Evolutionary conservation across 1,284 basidiomycete species (phyloP).

Genomic region (Phlebopus sp.): DNA sequence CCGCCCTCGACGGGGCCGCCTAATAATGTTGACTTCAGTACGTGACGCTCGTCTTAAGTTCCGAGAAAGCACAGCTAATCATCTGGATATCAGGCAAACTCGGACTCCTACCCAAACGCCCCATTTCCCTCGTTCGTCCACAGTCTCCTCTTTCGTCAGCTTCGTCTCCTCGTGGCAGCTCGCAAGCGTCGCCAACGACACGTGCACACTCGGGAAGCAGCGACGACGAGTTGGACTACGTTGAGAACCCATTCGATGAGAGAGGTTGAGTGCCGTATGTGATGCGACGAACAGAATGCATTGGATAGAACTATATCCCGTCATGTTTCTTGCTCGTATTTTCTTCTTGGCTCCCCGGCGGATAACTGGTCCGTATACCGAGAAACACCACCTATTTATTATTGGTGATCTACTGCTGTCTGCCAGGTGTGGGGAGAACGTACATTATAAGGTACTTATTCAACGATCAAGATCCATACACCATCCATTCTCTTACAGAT

Average conservation of each 20-base stretch:
- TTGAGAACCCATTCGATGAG: conserved; percentile 16
- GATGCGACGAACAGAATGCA: neutral
- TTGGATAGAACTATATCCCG: neutral
- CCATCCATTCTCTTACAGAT: too few species aligned
- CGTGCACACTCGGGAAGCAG: neutral
- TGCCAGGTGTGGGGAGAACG: too few species aligned
- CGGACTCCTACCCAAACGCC: conserved; percentile 71
- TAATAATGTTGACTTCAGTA: conserved; percentile 28
- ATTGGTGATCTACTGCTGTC: too few species aligned
- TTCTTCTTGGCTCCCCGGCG: too few species aligned
- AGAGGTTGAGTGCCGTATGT: neutral
- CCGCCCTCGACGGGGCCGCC: conserved; percentile 9
- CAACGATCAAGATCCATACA: too few species aligned
- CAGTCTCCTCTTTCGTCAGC: conserved; percentile 25
- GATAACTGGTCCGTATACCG: too few species aligned
- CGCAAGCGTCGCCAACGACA: conserved; percentile 9
- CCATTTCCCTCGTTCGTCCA: conserved; percentile 59
- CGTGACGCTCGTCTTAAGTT: conserved; percentile 6
- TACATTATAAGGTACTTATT: too few species aligned
- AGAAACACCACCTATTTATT: too few species aligned
- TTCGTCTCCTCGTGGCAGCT: neutral
- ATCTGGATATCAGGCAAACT: conserved; percentile 41
- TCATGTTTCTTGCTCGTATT: too few species aligned
- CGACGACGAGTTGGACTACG: conserved; percentile 13
- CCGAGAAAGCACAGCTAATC: neutral